A percentile compares a stretch with the other conserved stretches of the same genome.
phyloP scores from a whole-genome alignment of 2,329 filamentous ascomycete genomes.

The Pezicula neosporulosa region DNA sequence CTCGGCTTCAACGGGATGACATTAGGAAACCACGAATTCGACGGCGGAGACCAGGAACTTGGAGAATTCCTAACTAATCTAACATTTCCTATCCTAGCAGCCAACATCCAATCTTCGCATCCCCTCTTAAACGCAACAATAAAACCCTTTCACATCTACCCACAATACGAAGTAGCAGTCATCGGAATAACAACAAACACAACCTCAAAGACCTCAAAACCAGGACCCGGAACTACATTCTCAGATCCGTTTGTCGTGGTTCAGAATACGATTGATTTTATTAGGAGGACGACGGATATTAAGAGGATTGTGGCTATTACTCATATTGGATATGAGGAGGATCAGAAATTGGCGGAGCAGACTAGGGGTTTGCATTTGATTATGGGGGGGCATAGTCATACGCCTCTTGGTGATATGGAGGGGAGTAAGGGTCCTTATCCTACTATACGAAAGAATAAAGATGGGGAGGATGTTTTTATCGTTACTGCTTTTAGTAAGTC shows the following conservation, averaged over 20 bases:
- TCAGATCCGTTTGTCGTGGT: constrained; percentile 52
- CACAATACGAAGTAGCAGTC: constrained; percentile 56
- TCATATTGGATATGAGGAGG: constrained; percentile 62
- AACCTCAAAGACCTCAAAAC: constrained; percentile 53
- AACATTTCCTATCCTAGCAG: constrained; percentile 60
- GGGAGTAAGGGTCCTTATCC: constrained; percentile 57
- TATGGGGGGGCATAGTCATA: constrained; percentile 59
- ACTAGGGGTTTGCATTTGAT: constrained; percentile 62
- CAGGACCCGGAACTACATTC: constrained; percentile 54
- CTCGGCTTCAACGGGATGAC: constrained; percentile 65
- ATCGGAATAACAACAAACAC: constrained; percentile 61
- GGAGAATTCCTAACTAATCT: constrained; percentile 59
- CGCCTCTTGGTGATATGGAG: constrained; percentile 54
- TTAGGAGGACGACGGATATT: constrained; percentile 56
- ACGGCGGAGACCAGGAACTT: constrained; percentile 58
- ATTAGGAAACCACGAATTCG: constrained; percentile 64
- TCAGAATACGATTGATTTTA: constrained; percentile 57
- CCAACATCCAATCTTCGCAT: constrained; percentile 59
- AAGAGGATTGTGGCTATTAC: constrained; percentile 62
- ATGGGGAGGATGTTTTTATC: constrained; percentile 64
- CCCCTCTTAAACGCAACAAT: constrained; percentile 57
- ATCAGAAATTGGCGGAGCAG: constrained; percentile 54
- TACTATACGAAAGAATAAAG: constrained; percentile 56
- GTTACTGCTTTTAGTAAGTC: constrained; percentile 50
- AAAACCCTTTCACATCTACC: constrained; percentile 61